Evolutionary conservation across 371 early-diverging fungal species (phyloP).

Genomic region (Syncephalis fuscata): DNA sequence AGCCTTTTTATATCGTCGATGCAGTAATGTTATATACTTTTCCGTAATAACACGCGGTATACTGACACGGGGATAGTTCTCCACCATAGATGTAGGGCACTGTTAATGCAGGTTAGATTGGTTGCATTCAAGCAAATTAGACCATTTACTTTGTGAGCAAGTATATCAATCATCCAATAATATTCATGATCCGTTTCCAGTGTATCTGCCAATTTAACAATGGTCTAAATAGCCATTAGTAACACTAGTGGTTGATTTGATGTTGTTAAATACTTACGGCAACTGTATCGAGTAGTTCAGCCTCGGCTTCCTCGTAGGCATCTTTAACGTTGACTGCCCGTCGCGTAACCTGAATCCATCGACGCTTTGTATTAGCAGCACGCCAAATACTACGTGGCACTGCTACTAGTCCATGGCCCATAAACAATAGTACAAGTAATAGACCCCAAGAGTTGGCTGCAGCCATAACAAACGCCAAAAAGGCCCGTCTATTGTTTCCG

Average conservation of each 20-base stretch:
- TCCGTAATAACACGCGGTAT: slow-evolving; percentile 29
- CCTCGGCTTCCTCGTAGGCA: slow-evolving; percentile 49
- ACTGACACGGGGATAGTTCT: slow-evolving; percentile 3
- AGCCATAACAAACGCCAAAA: slow-evolving; percentile 77
- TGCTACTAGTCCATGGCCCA: slow-evolving; percentile 85
- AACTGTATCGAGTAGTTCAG: slow-evolving; percentile 46
- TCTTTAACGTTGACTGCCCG: slow-evolving; percentile 59
- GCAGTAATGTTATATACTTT: slow-evolving; percentile 30
- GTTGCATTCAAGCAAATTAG: no score
- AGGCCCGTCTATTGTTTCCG: not conserved
- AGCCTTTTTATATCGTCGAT: slow-evolving; percentile 33
- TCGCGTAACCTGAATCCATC: slow-evolving; percentile 43
- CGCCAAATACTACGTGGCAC: slow-evolving; percentile 78
- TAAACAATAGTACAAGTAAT: slow-evolving; percentile 63
- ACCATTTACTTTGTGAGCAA: no score
- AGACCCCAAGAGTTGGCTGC: slow-evolving; percentile 89
- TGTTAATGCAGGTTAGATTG: no score
- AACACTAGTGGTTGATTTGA: no score
- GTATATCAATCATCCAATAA: no score
- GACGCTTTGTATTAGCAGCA: slow-evolving; percentile 33
- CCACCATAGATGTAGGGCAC: no score
- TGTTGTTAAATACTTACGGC: slow-evolving; percentile 19
- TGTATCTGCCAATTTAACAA: no score
- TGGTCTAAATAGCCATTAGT: no score
- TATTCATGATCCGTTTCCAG: no score